Evolutionary conservation across 2,329 filamentous ascomycete genomes (phyloP).

Genomic region (Aspergillus tanneri): DNA sequence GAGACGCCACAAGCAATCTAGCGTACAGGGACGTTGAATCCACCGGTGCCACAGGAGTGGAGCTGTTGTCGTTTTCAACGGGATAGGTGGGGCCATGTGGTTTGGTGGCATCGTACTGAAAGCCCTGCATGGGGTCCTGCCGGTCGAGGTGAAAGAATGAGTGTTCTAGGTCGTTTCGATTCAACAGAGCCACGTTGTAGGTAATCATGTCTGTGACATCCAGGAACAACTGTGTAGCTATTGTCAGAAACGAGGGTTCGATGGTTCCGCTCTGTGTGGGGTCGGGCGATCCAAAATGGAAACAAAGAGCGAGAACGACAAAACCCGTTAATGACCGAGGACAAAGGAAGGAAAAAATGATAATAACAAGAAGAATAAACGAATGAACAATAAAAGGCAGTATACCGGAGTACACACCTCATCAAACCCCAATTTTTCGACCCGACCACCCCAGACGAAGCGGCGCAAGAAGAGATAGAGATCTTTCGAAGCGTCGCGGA

Average conservation of each 20-base stretch:
- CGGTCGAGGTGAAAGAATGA: conserved; percentile 80
- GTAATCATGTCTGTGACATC: conserved; percentile 84
- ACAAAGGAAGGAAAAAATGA: neutral
- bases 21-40: conserved; percentile 44
- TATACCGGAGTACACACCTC: conserved; percentile 59
- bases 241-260: conserved; percentile 1
- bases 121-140: conserved; percentile 74
- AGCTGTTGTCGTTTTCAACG: conserved; percentile 31
- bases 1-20: conserved; percentile 73
- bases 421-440: conserved; percentile 84
- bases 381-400: neutral
- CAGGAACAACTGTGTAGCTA: conserved; percentile 56
- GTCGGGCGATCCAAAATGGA: neutral
- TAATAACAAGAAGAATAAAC: neutral
- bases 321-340: neutral
- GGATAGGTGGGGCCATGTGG: conserved; percentile 66
- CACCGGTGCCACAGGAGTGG: conserved; percentile 24
- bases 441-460: conserved; percentile 74
- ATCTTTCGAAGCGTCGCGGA: conserved; percentile 80
- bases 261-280: neutral
- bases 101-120: conserved; percentile 69
- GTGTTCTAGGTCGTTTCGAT: conserved; percentile 59
- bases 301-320: neutral
- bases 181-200: conserved; percentile 74
- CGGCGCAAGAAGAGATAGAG: conserved; percentile 71